A percentile compares a stretch with the other conserved stretches of the same genome.
Evolutionary conservation across 192 early-diverging fungal genomes (phyloP).

Genomic region (Funneliformis mosseae): DNA sequence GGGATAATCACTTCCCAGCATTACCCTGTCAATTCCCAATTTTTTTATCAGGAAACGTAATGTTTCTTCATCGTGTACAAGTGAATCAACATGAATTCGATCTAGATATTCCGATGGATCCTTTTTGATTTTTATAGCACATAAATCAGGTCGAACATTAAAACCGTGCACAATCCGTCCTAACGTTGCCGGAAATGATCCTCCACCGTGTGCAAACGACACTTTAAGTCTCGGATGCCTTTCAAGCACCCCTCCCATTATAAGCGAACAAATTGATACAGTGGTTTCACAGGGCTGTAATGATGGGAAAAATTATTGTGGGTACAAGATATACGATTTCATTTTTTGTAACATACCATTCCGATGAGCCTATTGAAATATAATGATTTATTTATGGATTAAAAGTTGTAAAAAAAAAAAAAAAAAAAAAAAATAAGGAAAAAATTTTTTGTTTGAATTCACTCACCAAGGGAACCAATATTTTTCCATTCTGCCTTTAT

Average conservation of each 20-base stretch:
- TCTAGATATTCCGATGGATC: constrained; percentile 58
- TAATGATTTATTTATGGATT: background rate
- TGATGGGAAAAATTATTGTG: background rate
- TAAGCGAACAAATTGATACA: constrained; percentile 63
- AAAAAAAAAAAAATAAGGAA: constrained; percentile 14
- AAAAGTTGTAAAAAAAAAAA: background rate
- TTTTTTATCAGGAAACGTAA: constrained; percentile 64
- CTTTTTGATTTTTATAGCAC: constrained; percentile 56
- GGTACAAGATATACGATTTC: background rate
- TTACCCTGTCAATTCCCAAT: constrained; percentile 60
- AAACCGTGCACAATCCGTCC: constrained; percentile 71
- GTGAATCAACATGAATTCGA: constrained; percentile 62
- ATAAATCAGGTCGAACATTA: constrained; percentile 65
- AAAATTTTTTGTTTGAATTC: background rate
- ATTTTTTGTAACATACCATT: constrained; percentile 39
- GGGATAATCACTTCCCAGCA: constrained; percentile 64
- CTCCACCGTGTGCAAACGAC: constrained; percentile 69
- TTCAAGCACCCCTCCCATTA: constrained; percentile 70
- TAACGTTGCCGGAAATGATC: constrained; percentile 65
- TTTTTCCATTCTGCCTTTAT: constrained; percentile 63
- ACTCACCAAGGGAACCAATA: constrained; percentile 71
- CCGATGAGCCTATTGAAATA: constrained; percentile 46
- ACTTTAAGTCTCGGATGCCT: constrained; percentile 62
- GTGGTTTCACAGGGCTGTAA: constrained; percentile 68
- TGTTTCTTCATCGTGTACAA: constrained; percentile 69